Conservation (phyloP, 1,284 basidiomycete species). For the Ganoderma boninense region DNA sequence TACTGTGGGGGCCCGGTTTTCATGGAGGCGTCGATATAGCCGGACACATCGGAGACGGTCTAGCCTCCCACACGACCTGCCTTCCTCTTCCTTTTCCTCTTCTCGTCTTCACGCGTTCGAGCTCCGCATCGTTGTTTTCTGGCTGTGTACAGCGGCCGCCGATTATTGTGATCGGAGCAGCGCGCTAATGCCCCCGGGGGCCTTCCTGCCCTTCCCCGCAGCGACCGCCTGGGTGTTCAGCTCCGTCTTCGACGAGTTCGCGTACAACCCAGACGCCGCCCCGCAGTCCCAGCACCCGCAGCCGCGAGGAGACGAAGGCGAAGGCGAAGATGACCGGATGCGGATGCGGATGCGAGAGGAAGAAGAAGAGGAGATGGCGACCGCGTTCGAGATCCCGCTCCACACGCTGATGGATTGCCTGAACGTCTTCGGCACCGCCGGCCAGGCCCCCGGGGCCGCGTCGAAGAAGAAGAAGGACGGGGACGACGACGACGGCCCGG, state of each 20-base stretch:
- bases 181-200: slow-evolving; percentile 9
- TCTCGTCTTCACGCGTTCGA: neutral
- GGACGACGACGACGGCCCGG: slow-evolving; percentile 24
- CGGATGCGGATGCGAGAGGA: slow-evolving; percentile 26
- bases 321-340: slow-evolving; percentile 16
- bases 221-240: slow-evolving; percentile 88
- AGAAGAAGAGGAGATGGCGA: slow-evolving; percentile 45
- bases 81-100: neutral
- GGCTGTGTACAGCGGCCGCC: neutral
- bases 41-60: neutral
- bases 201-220: slow-evolving; percentile 41
- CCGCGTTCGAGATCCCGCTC: slow-evolving; percentile 84
- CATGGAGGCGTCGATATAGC: slow-evolving; percentile 1
- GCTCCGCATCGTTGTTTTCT: slow-evolving; percentile 1
- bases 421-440: slow-evolving; percentile 90
- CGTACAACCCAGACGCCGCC: slow-evolving; percentile 56
- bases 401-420: slow-evolving; percentile 88
- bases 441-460: slow-evolving; percentile 44
- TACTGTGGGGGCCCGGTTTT: neutral
- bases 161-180: neutral
- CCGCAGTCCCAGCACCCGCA: slow-evolving; percentile 24
- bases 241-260: slow-evolving; percentile 82
- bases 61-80: neutral
- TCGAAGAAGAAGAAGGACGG: slow-evolving; percentile 53
- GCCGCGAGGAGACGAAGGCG: slow-evolving; percentile 9